Evolutionary conservation across 2,329 filamentous ascomycete species (phyloP).

Genomic region (Rosellinia necatrix): DNA sequence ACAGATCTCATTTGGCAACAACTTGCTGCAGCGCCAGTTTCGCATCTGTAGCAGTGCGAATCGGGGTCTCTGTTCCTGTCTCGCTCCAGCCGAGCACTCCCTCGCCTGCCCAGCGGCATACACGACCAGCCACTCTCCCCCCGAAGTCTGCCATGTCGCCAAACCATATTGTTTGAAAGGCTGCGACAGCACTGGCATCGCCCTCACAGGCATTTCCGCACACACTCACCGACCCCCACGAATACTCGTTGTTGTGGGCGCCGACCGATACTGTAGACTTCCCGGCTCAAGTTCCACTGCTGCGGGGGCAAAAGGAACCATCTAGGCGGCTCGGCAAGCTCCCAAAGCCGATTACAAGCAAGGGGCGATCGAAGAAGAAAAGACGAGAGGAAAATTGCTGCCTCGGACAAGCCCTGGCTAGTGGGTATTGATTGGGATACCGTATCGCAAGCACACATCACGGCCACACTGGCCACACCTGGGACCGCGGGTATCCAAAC

Average conservation of each 20-base stretch:
- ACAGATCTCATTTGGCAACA: not conserved
- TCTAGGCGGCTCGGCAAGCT: constrained; percentile 3
- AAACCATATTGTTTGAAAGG: constrained; percentile 1
- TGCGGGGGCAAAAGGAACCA: constrained; percentile 27
- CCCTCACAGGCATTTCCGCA: not conserved
- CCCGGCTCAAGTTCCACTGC: constrained; percentile 26
- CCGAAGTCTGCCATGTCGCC: constrained; percentile 11
- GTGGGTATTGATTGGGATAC: too few relatives aligned
- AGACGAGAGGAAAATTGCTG: constrained; percentile 2
- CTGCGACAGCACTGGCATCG: constrained; percentile 13
- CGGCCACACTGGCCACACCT: constrained; percentile 3
- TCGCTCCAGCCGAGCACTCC: not conserved
- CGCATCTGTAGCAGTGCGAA: constrained; percentile 2
- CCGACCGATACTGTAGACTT: constrained; percentile 17
- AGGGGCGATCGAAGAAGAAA: constrained; percentile 8
- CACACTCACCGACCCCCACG: constrained; percentile 15
- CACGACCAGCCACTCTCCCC: constrained; percentile 6
- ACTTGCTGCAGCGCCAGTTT: not conserved
- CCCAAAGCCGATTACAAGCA: constrained; percentile 12
- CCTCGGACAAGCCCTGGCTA: too few relatives aligned
- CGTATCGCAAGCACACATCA: not conserved
- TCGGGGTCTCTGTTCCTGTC: constrained; percentile 12
- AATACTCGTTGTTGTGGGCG: constrained; percentile 2
- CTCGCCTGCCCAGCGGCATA: constrained; percentile 9
- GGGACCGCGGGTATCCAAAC: constrained; percentile 10